phyloP scores from a whole-genome alignment of 2,329 filamentous ascomycete species.

The Stagonosporopsis tanaceti region DNA sequence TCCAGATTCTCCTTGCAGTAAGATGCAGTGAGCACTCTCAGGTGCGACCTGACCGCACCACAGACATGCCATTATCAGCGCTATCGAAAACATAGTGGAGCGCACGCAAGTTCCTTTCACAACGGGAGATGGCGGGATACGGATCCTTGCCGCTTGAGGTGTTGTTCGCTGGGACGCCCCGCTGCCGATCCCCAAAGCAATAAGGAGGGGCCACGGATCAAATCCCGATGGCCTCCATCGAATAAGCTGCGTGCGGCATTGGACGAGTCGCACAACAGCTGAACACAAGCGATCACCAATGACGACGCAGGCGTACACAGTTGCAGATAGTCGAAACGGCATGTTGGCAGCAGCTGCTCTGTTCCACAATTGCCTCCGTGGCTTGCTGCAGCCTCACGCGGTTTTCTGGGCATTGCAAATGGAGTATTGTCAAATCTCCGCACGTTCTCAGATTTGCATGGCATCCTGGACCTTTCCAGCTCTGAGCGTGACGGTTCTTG shows the following conservation, averaged over 20 bases:
- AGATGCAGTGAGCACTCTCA: background rate
- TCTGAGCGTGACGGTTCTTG: no score
- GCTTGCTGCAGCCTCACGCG: background rate
- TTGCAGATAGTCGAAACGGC: background rate
- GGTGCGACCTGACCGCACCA: background rate
- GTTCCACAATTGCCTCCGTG: background rate
- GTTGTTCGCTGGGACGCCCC: constrained; percentile 3
- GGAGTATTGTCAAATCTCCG: no score
- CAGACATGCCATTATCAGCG: background rate
- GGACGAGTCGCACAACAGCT: constrained; percentile 1
- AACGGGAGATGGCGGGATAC: background rate
- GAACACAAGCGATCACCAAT: background rate
- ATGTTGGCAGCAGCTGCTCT: background rate
- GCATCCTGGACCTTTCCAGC: no score
- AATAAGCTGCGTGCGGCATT: background rate
- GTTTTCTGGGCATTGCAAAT: no score
- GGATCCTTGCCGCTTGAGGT: background rate
- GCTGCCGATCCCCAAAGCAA: constrained; percentile 1
- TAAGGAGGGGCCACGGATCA: background rate
- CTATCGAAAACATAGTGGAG: background rate
- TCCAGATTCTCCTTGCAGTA: background rate
- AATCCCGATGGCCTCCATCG: constrained; percentile 8
- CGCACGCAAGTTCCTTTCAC: background rate
- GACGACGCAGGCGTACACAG: background rate
- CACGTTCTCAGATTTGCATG: no score